Evolutionary conservation across 2,329 filamentous ascomycete species (phyloP).

Genomic region (Rhexocercosporidium sp.): DNA sequence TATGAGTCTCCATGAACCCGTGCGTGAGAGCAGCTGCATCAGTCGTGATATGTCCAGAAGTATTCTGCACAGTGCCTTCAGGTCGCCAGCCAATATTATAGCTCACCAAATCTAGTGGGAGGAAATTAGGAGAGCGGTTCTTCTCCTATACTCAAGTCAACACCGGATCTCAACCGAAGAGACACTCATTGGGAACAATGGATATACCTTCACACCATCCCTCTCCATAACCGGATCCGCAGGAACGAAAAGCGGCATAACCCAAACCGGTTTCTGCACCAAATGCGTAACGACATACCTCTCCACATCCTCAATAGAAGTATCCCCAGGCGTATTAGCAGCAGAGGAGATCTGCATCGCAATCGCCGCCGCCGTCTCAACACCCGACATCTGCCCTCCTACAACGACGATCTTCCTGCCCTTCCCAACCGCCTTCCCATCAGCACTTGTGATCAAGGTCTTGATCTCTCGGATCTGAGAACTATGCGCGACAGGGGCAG

Average conservation of each 20-base stretch:
- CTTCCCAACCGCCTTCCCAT: slow-evolving; percentile 35
- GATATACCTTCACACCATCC: slow-evolving; percentile 35
- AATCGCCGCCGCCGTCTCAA: slow-evolving; percentile 76
- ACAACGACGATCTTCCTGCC: slow-evolving; percentile 72
- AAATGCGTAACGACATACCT: slow-evolving; percentile 71
- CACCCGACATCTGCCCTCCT: slow-evolving; percentile 82
- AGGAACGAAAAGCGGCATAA: slow-evolving; percentile 61
- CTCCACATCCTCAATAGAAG: slow-evolving; percentile 48
- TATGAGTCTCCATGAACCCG: slow-evolving; percentile 50
- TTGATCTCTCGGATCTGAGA: slow-evolving; percentile 65
- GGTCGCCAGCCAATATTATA: slow-evolving; percentile 72
- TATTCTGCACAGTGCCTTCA: slow-evolving; percentile 61
- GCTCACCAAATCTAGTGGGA: slow-evolving; percentile 74
- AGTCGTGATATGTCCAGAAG: slow-evolving; percentile 65
- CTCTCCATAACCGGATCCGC: slow-evolving; percentile 31
- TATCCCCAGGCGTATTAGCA: slow-evolving; percentile 55
- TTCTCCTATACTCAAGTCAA: slow-evolving; percentile 37
- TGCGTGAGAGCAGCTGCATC: slow-evolving; percentile 62
- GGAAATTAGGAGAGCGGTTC: slow-evolving; percentile 62
- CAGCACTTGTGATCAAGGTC: slow-evolving; percentile 49
- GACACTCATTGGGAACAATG: background rate
- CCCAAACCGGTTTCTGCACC: slow-evolving; percentile 72
- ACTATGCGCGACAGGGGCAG: slow-evolving; percentile 67
- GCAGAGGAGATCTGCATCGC: slow-evolving; percentile 73
- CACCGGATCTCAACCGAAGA: background rate